Conservation (phyloP, 306 rosid genomes). For the barrel medic (Medicago truncatula) region DNA sequence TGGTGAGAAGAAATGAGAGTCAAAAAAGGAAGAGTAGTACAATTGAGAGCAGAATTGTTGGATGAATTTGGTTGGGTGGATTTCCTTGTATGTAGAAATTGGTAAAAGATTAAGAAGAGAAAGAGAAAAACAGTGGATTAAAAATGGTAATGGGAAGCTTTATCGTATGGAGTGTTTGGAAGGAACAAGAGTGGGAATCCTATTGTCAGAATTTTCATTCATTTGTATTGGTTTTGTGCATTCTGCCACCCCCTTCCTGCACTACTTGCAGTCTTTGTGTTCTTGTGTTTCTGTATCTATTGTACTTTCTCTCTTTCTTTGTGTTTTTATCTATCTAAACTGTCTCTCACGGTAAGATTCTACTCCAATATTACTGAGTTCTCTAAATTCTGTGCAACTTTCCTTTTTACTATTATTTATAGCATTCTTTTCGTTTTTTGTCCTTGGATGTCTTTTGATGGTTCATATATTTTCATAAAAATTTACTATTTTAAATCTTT, state of each 20-base stretch:
- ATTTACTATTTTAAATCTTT: no score
- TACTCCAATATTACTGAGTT: constrained; percentile 36
- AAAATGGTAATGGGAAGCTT: constrained; percentile 51
- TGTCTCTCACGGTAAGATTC: constrained; percentile 67
- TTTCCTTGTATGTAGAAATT: constrained; percentile 31
- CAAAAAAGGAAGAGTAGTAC: constrained; percentile 13
- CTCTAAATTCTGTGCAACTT: constrained; percentile 3
- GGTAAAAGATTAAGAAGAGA: constrained; percentile 49
- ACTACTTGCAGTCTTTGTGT: constrained; percentile 42
- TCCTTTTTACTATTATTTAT: background rate
- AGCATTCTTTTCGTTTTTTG: no score
- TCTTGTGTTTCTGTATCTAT: constrained; percentile 15
- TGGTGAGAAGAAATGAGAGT: constrained; percentile 20
- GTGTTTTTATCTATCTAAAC: constrained; percentile 46
- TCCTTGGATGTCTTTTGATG: no score
- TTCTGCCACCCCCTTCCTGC: constrained; percentile 29
- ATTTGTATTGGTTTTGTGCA: constrained; percentile 46
- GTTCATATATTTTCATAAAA: no score
- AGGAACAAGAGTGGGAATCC: constrained; percentile 86
- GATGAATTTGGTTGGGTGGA: constrained; percentile 20
- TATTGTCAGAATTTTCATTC: constrained; percentile 58
- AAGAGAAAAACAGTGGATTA: constrained; percentile 40
- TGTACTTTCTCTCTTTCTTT: constrained; percentile 10
- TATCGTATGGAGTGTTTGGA: constrained; percentile 86
- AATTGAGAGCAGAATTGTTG: background rate